A percentile compares a stretch with the other conserved stretches of the same genome.
These are phyloP conservation scores for Amanita thiersii DNA, from an alignment of 768 basidiomycete genomes.

Conservation along the genomic window DNA sequence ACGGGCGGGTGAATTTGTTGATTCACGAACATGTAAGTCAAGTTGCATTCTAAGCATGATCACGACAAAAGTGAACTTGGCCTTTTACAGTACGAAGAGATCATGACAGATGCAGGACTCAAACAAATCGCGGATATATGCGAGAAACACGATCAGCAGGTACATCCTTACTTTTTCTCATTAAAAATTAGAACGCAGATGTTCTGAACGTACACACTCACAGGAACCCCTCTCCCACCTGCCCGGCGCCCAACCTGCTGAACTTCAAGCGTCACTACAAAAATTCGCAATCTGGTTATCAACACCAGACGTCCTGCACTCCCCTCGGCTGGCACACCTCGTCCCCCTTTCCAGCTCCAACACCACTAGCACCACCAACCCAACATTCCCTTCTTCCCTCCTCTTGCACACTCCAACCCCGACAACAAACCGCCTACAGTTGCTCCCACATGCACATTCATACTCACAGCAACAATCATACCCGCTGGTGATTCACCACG, in stretches of 20 bases:
- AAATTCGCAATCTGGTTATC: slow-evolving; percentile 84
- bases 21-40: slow-evolving; percentile 83
- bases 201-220: background rate
- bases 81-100: slow-evolving; percentile 44
- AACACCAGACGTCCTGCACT: slow-evolving; percentile 69
- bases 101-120: slow-evolving; percentile 50
- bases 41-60: too few species aligned
- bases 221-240: slow-evolving; percentile 71
- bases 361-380: too few species aligned
- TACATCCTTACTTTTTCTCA: slow-evolving; percentile 17
- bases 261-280: slow-evolving; percentile 54
- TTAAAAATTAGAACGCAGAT: background rate
- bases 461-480: slow-evolving; percentile 56
- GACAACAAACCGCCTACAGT: too few species aligned
- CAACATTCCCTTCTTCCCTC: too few species aligned
- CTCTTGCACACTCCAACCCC: too few species aligned
- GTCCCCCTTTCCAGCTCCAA: too few species aligned
- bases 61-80: too few species aligned
- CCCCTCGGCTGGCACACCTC: slow-evolving; percentile 71
- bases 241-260: slow-evolving; percentile 53
- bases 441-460: too few species aligned
- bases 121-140: slow-evolving; percentile 36
- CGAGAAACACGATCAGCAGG: slow-evolving; percentile 28
- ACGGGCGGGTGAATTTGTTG: slow-evolving; percentile 52
- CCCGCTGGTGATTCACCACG: slow-evolving; percentile 65